phyloP scores from a whole-genome alignment of 768 basidiomycete species.

The Mrakia gelida region DNA sequence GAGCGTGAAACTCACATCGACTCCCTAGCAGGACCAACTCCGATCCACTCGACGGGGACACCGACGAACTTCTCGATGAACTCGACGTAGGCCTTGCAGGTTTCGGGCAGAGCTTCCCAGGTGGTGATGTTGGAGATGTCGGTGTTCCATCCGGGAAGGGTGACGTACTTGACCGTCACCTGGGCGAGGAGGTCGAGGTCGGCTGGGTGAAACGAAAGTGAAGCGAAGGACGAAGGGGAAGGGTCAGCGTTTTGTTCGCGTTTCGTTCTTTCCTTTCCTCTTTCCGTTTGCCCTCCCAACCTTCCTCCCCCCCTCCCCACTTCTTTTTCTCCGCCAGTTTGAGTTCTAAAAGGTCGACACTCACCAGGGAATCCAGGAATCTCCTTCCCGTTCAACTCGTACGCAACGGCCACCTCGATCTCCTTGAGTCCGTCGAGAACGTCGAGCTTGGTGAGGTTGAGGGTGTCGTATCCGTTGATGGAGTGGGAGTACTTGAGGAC shows the following conservation, averaged over 20 bases:
- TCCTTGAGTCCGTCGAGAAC: conserved; percentile 76
- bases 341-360: conserved; percentile 40
- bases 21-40: conserved; percentile 32
- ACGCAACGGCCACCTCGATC: conserved; percentile 82
- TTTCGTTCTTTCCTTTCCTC: neutral
- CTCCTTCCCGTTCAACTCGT: conserved; percentile 70
- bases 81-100: conserved; percentile 77
- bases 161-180: conserved; percentile 81
- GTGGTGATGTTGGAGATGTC: conserved; percentile 61
- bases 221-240: neutral
- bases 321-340: neutral
- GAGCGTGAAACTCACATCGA: conserved; percentile 31
- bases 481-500: conserved; percentile 85
- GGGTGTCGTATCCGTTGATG: conserved; percentile 89
- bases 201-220: conserved; percentile 50
- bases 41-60: conserved; percentile 54
- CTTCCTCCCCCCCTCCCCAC: too few species aligned
- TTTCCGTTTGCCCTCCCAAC: too few species aligned
- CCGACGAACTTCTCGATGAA: conserved; percentile 74
- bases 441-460: conserved; percentile 96
- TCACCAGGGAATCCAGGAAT: conserved; percentile 81
- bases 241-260: conserved; percentile 18
- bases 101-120: conserved; percentile 73
- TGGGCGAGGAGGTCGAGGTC: conserved; percentile 71
- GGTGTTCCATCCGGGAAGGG: conserved; percentile 84